These are phyloP conservation scores for Cryptosporidium canis DNA, from an alignment of 169 alveolate genomes.

Conservation along the genomic window DNA sequence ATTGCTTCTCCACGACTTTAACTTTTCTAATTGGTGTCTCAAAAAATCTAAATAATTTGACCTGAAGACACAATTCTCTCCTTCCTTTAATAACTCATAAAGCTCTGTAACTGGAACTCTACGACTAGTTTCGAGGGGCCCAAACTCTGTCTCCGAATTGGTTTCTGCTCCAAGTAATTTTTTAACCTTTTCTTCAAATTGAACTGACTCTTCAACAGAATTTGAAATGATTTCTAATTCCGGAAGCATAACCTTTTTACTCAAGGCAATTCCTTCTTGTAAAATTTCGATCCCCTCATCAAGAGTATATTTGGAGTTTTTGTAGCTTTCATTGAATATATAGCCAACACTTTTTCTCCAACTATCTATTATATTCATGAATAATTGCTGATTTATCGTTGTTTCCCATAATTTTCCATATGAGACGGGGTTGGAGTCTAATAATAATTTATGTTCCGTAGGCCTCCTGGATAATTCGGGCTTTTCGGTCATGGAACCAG, in stretches of 20 bases:
- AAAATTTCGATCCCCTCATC: constrained; percentile 33
- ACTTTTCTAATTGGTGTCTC: constrained; percentile 22
- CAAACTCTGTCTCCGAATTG: neutral
- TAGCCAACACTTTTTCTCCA: constrained; percentile 48
- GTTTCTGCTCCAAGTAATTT: neutral
- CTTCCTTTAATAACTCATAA: constrained; percentile 41
- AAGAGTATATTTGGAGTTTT: constrained; percentile 17
- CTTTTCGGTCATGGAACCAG: neutral
- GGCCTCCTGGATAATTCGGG: neutral
- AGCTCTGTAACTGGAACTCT: constrained; percentile 16
- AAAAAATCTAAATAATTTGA: constrained; percentile 16
- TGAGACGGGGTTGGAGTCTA: constrained; percentile 2
- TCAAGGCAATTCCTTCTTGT: constrained; percentile 18
- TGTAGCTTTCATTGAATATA: constrained; percentile 26
- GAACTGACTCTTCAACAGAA: constrained; percentile 1
- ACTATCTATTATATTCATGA: neutral
- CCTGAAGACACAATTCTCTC: constrained; percentile 6
- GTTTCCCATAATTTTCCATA: constrained; percentile 60
- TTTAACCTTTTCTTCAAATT: constrained; percentile 34
- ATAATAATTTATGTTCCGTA: neutral
- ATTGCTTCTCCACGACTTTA: constrained; percentile 51
- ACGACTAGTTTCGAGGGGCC: neutral
- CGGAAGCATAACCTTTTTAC: constrained; percentile 33
- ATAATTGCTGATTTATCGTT: constrained; percentile 20
- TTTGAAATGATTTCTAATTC: neutral